Evolutionary conservation across 768 basidiomycete species (phyloP).

Genomic region (Zangia roseola): DNA sequence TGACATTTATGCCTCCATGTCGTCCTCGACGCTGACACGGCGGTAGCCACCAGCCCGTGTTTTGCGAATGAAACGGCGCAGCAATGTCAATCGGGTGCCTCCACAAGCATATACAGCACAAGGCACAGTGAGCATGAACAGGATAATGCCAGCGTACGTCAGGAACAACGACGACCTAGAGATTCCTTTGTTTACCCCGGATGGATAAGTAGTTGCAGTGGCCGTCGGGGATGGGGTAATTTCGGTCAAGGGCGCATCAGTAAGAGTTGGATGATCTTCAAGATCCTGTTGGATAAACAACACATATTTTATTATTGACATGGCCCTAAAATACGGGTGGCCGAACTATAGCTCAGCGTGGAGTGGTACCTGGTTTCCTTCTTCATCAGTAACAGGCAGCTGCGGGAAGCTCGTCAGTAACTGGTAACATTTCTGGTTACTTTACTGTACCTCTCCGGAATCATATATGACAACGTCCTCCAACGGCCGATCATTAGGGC

Average conservation of each 20-base stretch:
- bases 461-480: constrained; percentile 79
- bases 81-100: constrained; percentile 27
- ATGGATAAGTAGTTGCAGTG: neutral
- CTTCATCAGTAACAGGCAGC: constrained; percentile 54
- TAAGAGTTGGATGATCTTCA: constrained; percentile 18
- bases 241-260: constrained; percentile 17
- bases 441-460: constrained; percentile 75
- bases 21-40: constrained; percentile 47
- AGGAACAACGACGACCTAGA: constrained; percentile 7
- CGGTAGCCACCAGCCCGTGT: constrained; percentile 40
- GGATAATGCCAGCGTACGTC: constrained; percentile 22
- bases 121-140: constrained; percentile 45
- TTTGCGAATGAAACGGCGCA: constrained; percentile 43
- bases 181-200: constrained; percentile 1
- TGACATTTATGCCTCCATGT: constrained; percentile 42
- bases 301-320: constrained; percentile 52
- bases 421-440: constrained; percentile 10
- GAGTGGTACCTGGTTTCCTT: constrained; percentile 89
- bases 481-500: constrained; percentile 64
- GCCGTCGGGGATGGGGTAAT: constrained; percentile 8
- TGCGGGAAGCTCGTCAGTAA: constrained; percentile 24
- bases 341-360: constrained; percentile 86
- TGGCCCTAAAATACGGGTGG: constrained; percentile 34
- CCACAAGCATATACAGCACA: constrained; percentile 49
- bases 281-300: constrained; percentile 50